Conservation (phyloP, 2,329 filamentous ascomycete species). For the Thielaviopsis punctulata region DNA sequence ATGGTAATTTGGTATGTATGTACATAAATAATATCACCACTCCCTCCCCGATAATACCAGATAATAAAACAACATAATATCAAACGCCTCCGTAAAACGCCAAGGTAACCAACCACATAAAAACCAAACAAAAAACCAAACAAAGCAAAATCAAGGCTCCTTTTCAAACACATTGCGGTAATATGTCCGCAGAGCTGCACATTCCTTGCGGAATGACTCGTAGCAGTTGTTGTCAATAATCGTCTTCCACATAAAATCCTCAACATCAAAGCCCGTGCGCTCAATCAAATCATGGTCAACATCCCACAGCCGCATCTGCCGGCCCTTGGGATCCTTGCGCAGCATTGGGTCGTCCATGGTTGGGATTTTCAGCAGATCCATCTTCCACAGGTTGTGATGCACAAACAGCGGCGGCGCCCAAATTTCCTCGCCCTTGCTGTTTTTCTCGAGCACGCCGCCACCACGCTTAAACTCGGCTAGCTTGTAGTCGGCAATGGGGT, state of each 20-base stretch:
- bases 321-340: not conserved
- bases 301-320: constrained; percentile 7
- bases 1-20: too few species aligned
- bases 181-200: constrained; percentile 7
- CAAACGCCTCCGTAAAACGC: not conserved
- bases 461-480: constrained; percentile 13
- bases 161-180: constrained; percentile 9
- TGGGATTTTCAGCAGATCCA: constrained; percentile 18
- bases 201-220: constrained; percentile 7
- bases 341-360: constrained; percentile 3
- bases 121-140: not conserved
- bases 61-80: not conserved
- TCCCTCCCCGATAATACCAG: too few species aligned
- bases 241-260: constrained; percentile 7
- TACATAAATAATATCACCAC: too few species aligned
- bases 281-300: constrained; percentile 3
- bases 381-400: constrained; percentile 22
- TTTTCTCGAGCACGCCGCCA: constrained; percentile 10
- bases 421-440: constrained; percentile 11
- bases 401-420: constrained; percentile 19
- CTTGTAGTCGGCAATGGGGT: constrained; percentile 18
- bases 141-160: constrained; percentile 1
- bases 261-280: constrained; percentile 7
- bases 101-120: not conserved
- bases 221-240: constrained; percentile 6